Evolutionary conservation across 768 basidiomycete genomes (phyloP), one percentile per base, ranked within the genome.

Genomic region (Hysterangium stoloniferum): DNA sequence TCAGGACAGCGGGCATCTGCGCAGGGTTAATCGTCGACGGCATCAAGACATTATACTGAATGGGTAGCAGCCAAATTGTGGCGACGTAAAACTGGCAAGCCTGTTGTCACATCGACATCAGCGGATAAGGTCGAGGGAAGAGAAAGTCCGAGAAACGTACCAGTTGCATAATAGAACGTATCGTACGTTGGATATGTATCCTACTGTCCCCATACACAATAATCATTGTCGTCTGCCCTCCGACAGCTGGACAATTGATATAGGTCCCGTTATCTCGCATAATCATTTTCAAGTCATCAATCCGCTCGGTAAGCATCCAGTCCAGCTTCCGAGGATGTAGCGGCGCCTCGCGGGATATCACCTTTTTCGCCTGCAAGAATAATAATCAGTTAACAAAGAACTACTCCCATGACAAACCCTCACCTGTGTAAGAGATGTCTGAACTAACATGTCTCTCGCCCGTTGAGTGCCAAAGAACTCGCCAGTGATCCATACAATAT

Each of bases 241-340:
- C 95, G 29, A 97, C 79, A 29, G 89, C 77, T 11, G 95, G 93
- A 59, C 96, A 89, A 60, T 92, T 86, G 55, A 99, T 86, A 63
- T 86, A 97, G 4, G 94, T 95, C 6, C 90, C 92, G 56, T 97
- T 97, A 70, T 99, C 95, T 58, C 79, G 82, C 93, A 96, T 97
- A 62, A 93, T 79, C 4, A 82, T 75, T 67, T 84, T 91, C 61
- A 99, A 71, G 56, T 98, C 95, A 25, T 97, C 94, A 9, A 86
- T 72, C n/a, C 88, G 82, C 65, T 99, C 91, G n/a, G 87, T 89
- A 48, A 96, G 80, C 80, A 99, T 86, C 94, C 95, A 97, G 61
- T 99, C 95, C 54, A 99, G 75, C 65, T 99, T 99, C 55, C 95
- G 85, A 51, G 95, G 95, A 20, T 96, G 77, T 49, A 97, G 86